Base-by-base conservation (phyloP, 805 yeast genomes). In the Barnettozyma botsteinii region DNA sequence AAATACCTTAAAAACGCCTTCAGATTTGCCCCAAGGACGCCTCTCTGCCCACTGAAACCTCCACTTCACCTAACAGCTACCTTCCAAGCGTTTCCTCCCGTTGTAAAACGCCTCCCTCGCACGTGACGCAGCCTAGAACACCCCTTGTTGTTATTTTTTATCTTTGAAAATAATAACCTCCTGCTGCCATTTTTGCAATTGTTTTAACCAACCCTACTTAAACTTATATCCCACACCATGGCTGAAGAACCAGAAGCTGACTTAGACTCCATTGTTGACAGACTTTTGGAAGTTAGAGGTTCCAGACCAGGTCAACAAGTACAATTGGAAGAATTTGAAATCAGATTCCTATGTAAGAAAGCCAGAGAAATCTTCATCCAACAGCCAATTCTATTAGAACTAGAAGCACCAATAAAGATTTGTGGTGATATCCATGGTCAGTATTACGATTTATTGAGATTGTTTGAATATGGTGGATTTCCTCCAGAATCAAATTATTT, bases 361-460 rank as follows among this genome's bases (percentile, higher is more conserved):
- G 98, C 98, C 24, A 81, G 98, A 67, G 97, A 94, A 62, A 93
- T 91, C 58, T 91, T 91, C 66, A 93, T 91, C 62, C 95, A 87
- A 65, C 98, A 91, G 68, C 98, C 98, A 38, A 93, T 93, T 53
- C 70, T 91, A 52, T 72, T 91, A 56, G 98, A 91, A 64, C 75
- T 91, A 53, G 98, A 93, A 66, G 98, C 98, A 17, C 98, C 98
- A 42, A 91, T 91, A 57, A 89, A 54, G 69, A 84, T 84, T 44
- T 88, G 96, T 69, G 98, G 98, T 65, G 98, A 91, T 65, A 93
- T 91, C 58, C 98, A 91, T 65, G 98, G 98, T 42, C 98, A 91
- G 68, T 91, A 93, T 67, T 91, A 91, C 61, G 98, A 91, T 66
- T 77, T 91, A 56, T 75, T 91, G 62, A 83, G 98, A 66, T 76